Evolutionary conservation across 164 flowering plant species (phyloP).

Genomic region (Platanus orientalis): DNA sequence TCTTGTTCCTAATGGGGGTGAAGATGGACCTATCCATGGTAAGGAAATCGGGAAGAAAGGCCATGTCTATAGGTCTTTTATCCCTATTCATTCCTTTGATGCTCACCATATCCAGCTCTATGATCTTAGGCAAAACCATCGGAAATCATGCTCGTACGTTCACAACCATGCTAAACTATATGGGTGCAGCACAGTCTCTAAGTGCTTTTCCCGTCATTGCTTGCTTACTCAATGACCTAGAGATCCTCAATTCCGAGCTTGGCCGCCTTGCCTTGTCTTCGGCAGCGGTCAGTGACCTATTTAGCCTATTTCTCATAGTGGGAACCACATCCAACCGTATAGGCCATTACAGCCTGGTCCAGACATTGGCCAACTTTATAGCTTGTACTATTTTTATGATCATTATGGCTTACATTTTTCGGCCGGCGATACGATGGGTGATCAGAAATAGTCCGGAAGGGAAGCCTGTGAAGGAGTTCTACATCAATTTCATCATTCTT

Average conservation of each 20-base stretch:
- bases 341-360: background rate
- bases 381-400: background rate
- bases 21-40: constrained; percentile 17
- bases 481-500: constrained; percentile 12
- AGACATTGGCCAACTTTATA: background rate
- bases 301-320: background rate
- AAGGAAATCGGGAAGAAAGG: constrained; percentile 9
- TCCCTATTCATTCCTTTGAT: constrained; percentile 9
- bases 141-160: background rate
- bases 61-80: constrained; percentile 5
- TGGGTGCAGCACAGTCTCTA: background rate
- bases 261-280: constrained; percentile 26
- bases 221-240: constrained; percentile 19
- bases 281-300: constrained; percentile 8
- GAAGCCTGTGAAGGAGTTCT: constrained; percentile 16
- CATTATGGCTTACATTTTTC: background rate
- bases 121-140: background rate
- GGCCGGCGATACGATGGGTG: constrained; percentile 24
- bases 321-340: too few species aligned
- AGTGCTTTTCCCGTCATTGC: constrained; percentile 14
- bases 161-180: background rate
- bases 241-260: constrained; percentile 28
- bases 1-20: constrained; percentile 17
- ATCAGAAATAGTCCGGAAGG: constrained; percentile 28
- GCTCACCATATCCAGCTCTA: background rate